phyloP scores from a whole-genome alignment of 192 early-diverging fungal genomes.

The Rhizoclosmatium sp. region DNA sequence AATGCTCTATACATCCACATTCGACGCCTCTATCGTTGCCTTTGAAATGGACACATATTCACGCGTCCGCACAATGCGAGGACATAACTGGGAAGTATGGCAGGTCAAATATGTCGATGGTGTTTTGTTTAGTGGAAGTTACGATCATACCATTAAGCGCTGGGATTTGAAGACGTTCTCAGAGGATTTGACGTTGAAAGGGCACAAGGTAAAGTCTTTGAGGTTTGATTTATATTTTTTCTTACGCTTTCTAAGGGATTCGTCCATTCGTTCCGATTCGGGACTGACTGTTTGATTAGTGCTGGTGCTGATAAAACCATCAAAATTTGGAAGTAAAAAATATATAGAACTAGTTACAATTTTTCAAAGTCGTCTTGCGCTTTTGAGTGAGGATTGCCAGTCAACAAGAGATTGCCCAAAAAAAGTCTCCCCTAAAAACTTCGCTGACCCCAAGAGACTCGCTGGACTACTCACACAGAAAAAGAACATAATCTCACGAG shows the following conservation, averaged over 20 bases:
- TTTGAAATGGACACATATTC: conserved; percentile 41
- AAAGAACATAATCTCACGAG: no score
- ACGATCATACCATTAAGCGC: conserved; percentile 51
- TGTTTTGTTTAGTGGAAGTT: conserved; percentile 47
- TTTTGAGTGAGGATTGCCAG: no score
- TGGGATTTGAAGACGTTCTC: conserved; percentile 48
- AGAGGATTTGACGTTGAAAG: conserved; percentile 35
- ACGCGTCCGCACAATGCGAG: conserved; percentile 53
- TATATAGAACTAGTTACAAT: background rate
- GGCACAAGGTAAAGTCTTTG: conserved; percentile 42
- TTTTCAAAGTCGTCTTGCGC: background rate
- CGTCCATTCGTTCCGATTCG: conserved; percentile 35
- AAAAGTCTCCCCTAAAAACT: no score
- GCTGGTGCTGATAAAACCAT: conserved; percentile 38
- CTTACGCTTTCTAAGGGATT: conserved; percentile 12
- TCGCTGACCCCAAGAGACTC: no score
- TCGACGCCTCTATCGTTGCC: conserved; percentile 65
- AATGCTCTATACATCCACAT: conserved; percentile 64
- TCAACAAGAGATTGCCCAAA: no score
- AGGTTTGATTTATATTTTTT: background rate
- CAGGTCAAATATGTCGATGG: conserved; percentile 60
- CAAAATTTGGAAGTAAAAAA: conserved; percentile 38
- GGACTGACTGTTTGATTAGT: conserved; percentile 28
- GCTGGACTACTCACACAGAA: no score
- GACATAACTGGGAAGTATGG: conserved; percentile 73